phyloP scores from a whole-genome alignment of 768 basidiomycete genomes.

The Pleurotus tuoliensis region DNA sequence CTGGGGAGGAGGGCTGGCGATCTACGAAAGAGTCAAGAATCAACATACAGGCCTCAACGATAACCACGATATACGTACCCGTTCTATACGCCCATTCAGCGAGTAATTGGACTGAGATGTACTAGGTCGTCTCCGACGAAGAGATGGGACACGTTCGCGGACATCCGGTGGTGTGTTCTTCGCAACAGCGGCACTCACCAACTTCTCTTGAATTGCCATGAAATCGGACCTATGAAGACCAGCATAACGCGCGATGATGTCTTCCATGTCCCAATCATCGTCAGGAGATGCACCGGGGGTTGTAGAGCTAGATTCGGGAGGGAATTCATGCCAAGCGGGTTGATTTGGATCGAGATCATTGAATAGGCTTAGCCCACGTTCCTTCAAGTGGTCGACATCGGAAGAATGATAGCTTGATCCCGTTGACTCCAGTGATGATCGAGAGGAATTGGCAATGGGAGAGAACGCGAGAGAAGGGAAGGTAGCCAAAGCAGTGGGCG shows the following conservation, averaged over 20 bases:
- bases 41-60: background rate
- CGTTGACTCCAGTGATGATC: conserved; percentile 73
- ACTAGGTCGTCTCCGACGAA: conserved; percentile 71
- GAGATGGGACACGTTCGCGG: conserved; percentile 63
- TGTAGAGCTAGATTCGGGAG: conserved; percentile 37
- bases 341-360: conserved; percentile 44
- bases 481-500: conserved; percentile 47
- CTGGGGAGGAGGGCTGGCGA: conserved; percentile 57
- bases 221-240: conserved; percentile 74
- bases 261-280: conserved; percentile 59
- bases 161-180: conserved; percentile 55
- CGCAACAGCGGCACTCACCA: conserved; percentile 58
- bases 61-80: conserved; percentile 16
- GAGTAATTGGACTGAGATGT: conserved; percentile 83
- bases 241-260: conserved; percentile 57
- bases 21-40: conserved; percentile 30
- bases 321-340: conserved; percentile 64
- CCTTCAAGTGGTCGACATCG: conserved; percentile 54
- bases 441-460: conserved; percentile 69
- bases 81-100: conserved; percentile 43
- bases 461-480: conserved; percentile 64
- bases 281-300: conserved; percentile 49
- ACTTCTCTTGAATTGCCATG: conserved; percentile 67
- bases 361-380: conserved; percentile 51
- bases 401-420: conserved; percentile 87